Conservation (phyloP, 768 basidiomycete species). For the Leccinum sublutescens region DNA sequence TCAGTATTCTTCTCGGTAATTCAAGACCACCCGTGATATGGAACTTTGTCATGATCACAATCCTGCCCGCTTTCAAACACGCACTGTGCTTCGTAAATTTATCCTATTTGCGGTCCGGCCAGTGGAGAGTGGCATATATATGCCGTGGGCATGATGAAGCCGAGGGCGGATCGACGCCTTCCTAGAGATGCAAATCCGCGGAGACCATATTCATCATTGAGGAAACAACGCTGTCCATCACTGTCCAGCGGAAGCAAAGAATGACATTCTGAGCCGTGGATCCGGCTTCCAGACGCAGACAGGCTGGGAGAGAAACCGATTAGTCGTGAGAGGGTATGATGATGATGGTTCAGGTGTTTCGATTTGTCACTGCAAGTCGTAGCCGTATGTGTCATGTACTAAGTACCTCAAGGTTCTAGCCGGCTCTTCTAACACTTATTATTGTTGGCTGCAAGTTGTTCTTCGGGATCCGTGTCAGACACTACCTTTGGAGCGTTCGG, state of each 20-base stretch:
- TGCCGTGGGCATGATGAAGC: slow-evolving; percentile 7
- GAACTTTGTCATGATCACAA: background rate
- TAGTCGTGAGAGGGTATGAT: background rate
- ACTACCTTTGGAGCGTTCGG: background rate
- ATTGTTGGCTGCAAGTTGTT: background rate
- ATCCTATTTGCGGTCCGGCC: background rate
- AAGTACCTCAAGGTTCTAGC: background rate
- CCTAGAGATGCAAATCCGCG: slow-evolving; percentile 11
- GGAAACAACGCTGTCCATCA: background rate
- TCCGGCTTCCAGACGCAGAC: background rate
- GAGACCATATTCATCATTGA: slow-evolving; percentile 1
- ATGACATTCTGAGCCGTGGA: background rate
- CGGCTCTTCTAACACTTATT: slow-evolving; percentile 1
- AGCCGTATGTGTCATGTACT: slow-evolving; percentile 17
- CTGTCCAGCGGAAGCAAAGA: background rate
- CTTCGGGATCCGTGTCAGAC: background rate
- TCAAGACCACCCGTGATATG: slow-evolving; percentile 1
- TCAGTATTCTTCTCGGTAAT: slow-evolving; percentile 15
- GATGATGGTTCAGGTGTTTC: background rate
- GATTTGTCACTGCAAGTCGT: background rate
- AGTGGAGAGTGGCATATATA: background rate
- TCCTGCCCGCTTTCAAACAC: background rate
- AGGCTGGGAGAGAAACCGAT: background rate
- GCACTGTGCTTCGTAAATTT: slow-evolving; percentile 5
- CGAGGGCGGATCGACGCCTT: slow-evolving; percentile 3